Evolutionary conservation across 2,329 filamentous ascomycete genomes (phyloP).

Genomic region (Corinectria fuckeliana): DNA sequence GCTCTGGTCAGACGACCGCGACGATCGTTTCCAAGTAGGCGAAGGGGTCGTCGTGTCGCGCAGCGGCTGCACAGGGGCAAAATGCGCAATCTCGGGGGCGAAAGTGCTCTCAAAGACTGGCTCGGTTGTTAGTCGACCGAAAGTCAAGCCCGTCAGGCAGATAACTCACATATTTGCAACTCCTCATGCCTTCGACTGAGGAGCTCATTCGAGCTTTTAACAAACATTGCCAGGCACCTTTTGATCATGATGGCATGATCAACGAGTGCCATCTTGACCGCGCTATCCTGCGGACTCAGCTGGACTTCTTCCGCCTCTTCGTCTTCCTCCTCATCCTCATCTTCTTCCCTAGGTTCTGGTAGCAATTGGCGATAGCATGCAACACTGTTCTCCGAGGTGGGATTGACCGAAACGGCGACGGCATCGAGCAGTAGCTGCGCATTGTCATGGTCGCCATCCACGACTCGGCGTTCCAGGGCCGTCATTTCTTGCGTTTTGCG

Average conservation of each 20-base stretch:
- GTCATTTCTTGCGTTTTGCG: conserved; percentile 89
- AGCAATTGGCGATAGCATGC: conserved; percentile 79
- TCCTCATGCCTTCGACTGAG: conserved; percentile 64
- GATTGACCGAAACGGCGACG: conserved; percentile 77
- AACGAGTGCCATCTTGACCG: conserved; percentile 82
- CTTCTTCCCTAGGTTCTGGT: conserved; percentile 54
- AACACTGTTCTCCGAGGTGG: conserved; percentile 76
- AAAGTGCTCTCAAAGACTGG: conserved; percentile 68
- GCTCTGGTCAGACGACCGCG: conserved; percentile 50
- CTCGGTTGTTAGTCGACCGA: conserved; percentile 24
- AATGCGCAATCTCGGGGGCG: conserved; percentile 68
- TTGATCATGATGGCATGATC: conserved; percentile 91
- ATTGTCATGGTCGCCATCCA: conserved; percentile 74
- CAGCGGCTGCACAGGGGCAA: conserved; percentile 58
- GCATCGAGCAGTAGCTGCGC: conserved; percentile 76
- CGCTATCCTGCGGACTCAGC: conserved; percentile 70
- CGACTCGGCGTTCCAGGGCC: conserved; percentile 74
- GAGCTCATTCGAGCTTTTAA: conserved; percentile 66
- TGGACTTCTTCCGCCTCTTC: conserved; percentile 54
- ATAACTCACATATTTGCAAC: conserved; percentile 67
- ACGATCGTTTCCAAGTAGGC: conserved; percentile 56
- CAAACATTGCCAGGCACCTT: conserved; percentile 75
- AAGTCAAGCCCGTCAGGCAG: background rate
- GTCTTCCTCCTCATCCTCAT: conserved; percentile 49
- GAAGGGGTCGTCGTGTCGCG: conserved; percentile 53